A percentile compares a stretch with the other conserved stretches of the same genome.
Evolutionary conservation across 768 basidiomycete species (phyloP).

Genomic region (Asterophora lycoperdoides): DNA sequence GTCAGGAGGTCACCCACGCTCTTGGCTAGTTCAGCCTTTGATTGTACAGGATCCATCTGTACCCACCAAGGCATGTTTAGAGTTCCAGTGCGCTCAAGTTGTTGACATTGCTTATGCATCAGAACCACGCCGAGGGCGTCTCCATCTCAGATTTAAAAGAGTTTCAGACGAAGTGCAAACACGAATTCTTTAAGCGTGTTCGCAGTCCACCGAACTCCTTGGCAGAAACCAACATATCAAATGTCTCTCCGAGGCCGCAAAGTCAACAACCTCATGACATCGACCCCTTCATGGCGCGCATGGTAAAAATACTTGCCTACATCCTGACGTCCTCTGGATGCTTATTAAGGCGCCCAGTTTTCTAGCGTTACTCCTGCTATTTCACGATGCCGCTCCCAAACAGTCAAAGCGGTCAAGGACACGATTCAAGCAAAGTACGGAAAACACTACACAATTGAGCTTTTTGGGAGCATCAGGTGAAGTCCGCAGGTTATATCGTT

Average conservation of each 20-base stretch:
- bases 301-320: background rate
- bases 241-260: too few relatives aligned
- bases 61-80: conserved; percentile 4
- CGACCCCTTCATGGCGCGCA: too few relatives aligned
- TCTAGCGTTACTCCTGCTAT: background rate
- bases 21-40: conserved; percentile 15
- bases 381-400: background rate
- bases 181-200: too few relatives aligned
- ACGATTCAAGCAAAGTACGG: conserved; percentile 30
- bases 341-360: background rate
- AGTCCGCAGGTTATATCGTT: background rate
- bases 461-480: conserved; percentile 46
- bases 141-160: background rate
- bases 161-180: background rate
- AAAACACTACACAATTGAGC: conserved; percentile 26
- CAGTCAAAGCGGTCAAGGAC: conserved; percentile 16
- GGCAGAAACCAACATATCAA: too few relatives aligned
- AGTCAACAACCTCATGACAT: too few relatives aligned
- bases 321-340: background rate
- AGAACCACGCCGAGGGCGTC: conserved; percentile 16
- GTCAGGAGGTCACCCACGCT: background rate
- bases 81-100: background rate
- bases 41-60: conserved; percentile 23
- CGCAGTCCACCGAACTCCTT: too few relatives aligned
- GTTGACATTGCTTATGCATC: background rate